Evolutionary conservation across 2,329 filamentous ascomycete species (phyloP), one percentile per base, ranked within the genome.

Genomic region (Colletotrichum sp.): DNA sequence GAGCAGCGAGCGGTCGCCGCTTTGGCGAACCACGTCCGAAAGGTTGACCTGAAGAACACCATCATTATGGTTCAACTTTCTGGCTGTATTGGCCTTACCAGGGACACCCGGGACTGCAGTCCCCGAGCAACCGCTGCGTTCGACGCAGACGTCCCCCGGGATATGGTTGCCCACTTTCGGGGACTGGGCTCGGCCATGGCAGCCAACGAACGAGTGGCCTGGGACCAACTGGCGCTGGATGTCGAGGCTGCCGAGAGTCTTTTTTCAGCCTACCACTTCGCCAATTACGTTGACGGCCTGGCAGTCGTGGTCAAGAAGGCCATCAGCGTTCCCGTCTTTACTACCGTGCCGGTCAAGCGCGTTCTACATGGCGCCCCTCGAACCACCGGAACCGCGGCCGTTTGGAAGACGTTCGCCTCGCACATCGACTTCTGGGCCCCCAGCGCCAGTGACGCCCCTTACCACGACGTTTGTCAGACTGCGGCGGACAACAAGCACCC

Each of bases 61-160:
- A 44, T 69, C 18, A 18, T 76, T 5, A 69, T 76, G 69, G 10
- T 76, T 7, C 73, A 76, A 16, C 21, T 69, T 16, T n/a, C 30
- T 0, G 49, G 34, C 5, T 18, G 71, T 12, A 32, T 60, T 16
- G 63, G 64, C 1, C 30, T 68, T 7, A 10, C 21, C 18, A 26
- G 44, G 2, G 57, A 76, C 13, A 44, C n/a, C 9, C 39, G 44
- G 3, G 70, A 72, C 70, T 34, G 52, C 59, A 15, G 34, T n/a
- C 13, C n/a, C 24, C 10, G 52, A 12, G 39, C 63, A 9, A 28
- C 59, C 9, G 9, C 24, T 7, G 16, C 26, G 7, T 64, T 64
- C 12, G 24, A 44, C 2, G 24, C 12, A 6, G 12, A 57, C 5
- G 57, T 64, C 7, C 69, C 73, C 4, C 15, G 24, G 21, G 5